A percentile compares a stretch with the other conserved stretches of the same genome.
phyloP scores from a whole-genome alignment of 2,329 filamentous ascomycete species.

The Stachybotrys elegans region DNA sequence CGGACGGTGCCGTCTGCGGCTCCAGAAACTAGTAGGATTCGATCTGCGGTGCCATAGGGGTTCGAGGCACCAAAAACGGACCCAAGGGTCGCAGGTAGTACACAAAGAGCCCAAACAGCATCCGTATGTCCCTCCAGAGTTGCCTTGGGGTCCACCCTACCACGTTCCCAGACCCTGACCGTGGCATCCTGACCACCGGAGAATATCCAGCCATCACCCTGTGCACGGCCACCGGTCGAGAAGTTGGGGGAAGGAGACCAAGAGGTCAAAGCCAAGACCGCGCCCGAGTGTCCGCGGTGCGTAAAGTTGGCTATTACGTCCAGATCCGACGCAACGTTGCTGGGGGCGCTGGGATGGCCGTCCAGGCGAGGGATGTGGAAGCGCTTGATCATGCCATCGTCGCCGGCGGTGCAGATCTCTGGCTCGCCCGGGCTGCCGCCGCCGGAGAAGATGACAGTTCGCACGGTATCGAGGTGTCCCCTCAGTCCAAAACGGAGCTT shows the following conservation, averaged over 20 bases:
- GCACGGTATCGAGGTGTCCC: slow-evolving; percentile 89
- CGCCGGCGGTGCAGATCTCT: slow-evolving; percentile 92
- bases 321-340: slow-evolving; percentile 65
- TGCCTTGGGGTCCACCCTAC: slow-evolving; percentile 89
- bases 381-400: slow-evolving; percentile 92
- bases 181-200: slow-evolving; percentile 93
- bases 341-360: slow-evolving; percentile 34
- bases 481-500: slow-evolving; percentile 89
- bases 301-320: slow-evolving; percentile 94
- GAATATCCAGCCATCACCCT: slow-evolving; percentile 97
- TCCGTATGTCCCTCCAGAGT: slow-evolving; percentile 93
- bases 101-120: slow-evolving; percentile 92
- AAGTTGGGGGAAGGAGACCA: slow-evolving; percentile 87
- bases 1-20: slow-evolving; percentile 87
- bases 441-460: slow-evolving; percentile 93
- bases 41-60: slow-evolving; percentile 74
- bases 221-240: slow-evolving; percentile 78
- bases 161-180: slow-evolving; percentile 91
- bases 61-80: slow-evolving; percentile 73
- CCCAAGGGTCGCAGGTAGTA: slow-evolving; percentile 78
- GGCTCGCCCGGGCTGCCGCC: slow-evolving; percentile 93
- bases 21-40: slow-evolving; percentile 85
- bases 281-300: slow-evolving; percentile 86
- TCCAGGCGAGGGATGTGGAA: slow-evolving; percentile 91
- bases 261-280: slow-evolving; percentile 80